Evolutionary conservation across 495 filamentous ascomycete species (phyloP).

Genomic region (Elasticomyces elasticus): DNA sequence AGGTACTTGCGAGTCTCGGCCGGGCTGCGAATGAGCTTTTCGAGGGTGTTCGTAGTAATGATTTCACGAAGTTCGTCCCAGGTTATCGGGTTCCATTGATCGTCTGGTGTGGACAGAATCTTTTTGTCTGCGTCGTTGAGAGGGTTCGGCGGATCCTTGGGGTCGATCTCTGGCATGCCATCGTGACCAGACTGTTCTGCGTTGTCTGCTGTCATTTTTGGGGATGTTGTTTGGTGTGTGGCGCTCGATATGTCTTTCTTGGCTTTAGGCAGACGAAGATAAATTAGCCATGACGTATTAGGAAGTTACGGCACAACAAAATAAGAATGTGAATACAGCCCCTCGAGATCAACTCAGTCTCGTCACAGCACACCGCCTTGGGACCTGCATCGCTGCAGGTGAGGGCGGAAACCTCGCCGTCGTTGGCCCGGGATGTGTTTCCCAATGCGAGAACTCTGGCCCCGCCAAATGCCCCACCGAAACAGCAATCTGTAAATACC

Average conservation of each 20-base stretch:
- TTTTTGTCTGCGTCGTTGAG: slow-evolving; percentile 30
- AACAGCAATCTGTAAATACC: not conserved
- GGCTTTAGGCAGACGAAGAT: not conserved
- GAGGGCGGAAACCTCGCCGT: not conserved
- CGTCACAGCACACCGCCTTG: not conserved
- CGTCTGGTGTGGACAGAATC: slow-evolving; percentile 27
- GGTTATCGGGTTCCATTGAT: slow-evolving; percentile 28
- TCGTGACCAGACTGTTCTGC: not conserved
- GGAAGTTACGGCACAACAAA: not conserved
- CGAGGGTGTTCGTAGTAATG: slow-evolving; percentile 56
- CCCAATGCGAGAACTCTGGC: not conserved
- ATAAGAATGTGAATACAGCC: not conserved
- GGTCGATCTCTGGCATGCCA: slow-evolving; percentile 42
- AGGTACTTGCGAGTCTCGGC: slow-evolving; percentile 78
- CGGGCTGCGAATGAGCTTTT: slow-evolving; percentile 67
- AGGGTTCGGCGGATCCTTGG: slow-evolving; percentile 27
- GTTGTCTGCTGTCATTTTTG: not conserved
- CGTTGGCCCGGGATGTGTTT: not conserved
- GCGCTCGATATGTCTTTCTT: not conserved
- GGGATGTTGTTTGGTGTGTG: not conserved
- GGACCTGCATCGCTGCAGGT: not conserved
- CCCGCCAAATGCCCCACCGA: not conserved
- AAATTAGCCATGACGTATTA: not conserved
- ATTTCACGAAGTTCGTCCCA: slow-evolving; percentile 29
- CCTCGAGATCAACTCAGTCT: too few relatives aligned